Evolutionary conservation across 2,329 filamentous ascomycete genomes (phyloP).

Genomic region (Alternaria dauci): DNA sequence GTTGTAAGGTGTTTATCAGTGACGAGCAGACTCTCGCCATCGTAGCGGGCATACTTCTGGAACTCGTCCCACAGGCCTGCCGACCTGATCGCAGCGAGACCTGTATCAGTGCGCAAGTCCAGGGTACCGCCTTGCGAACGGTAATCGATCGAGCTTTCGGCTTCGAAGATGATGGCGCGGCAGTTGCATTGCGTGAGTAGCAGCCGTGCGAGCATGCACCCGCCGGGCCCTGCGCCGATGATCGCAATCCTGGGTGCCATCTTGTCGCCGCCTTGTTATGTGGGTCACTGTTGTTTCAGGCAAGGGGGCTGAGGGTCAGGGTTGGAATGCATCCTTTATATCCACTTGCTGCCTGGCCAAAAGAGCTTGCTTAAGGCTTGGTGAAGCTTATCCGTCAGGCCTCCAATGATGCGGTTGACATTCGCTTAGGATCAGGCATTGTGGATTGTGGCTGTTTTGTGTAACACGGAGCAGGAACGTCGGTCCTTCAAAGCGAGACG

Average conservation of each 20-base stretch:
- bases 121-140: conserved; percentile 57
- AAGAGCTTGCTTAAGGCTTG: neutral
- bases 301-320: neutral
- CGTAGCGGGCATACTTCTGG: conserved; percentile 50
- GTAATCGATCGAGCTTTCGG: conserved; percentile 33
- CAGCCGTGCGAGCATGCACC: conserved; percentile 63
- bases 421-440: neutral
- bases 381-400: neutral
- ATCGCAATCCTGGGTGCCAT: conserved; percentile 48
- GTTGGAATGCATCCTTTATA: neutral
- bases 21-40: conserved; percentile 54
- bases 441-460: neutral
- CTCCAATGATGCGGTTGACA: neutral
- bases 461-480: conserved; percentile 1
- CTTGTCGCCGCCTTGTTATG: neutral
- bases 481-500: neutral
- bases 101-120: conserved; percentile 62
- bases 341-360: neutral
- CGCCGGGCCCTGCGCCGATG: conserved; percentile 53
- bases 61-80: conserved; percentile 62
- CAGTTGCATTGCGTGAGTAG: conserved; percentile 55
- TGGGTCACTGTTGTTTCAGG: neutral
- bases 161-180: conserved; percentile 60
- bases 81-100: conserved; percentile 60
- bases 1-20: conserved; percentile 49